phyloP scores from a whole-genome alignment of 2,329 filamentous ascomycete genomes.

The Talaromyces sp. region DNA sequence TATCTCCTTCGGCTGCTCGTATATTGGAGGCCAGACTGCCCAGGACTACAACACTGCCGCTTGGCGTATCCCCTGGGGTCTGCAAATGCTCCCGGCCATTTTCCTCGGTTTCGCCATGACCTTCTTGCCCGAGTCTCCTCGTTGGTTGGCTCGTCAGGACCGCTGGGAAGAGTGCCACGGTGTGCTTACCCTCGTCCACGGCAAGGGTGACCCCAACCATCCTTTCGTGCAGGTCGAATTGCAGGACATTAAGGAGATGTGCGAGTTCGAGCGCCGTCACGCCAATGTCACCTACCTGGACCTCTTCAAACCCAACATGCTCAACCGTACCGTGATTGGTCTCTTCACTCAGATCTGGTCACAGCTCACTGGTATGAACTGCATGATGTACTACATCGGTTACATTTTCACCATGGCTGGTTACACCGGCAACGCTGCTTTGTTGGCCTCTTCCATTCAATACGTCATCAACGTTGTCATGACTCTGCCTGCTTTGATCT shows the following conservation, averaged over 20 bases:
- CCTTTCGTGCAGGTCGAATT: slow-evolving; percentile 66
- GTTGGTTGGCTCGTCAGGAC: slow-evolving; percentile 62
- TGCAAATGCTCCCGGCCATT: slow-evolving; percentile 61
- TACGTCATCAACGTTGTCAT: slow-evolving; percentile 78
- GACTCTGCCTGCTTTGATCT: slow-evolving; percentile 72
- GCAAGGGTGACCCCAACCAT: slow-evolving; percentile 60
- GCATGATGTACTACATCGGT: slow-evolving; percentile 54
- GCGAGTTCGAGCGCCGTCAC: slow-evolving; percentile 69
- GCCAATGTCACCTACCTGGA: slow-evolving; percentile 68
- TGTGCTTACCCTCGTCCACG: slow-evolving; percentile 58
- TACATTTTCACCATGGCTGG: slow-evolving; percentile 73
- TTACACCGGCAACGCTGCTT: slow-evolving; percentile 54
- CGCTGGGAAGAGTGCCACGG: slow-evolving; percentile 54
- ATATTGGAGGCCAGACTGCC: slow-evolving; percentile 47
- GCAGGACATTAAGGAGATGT: slow-evolving; percentile 68
- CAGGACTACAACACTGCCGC: slow-evolving; percentile 43
- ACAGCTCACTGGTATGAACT: slow-evolving; percentile 74
- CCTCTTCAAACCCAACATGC: slow-evolving; percentile 68
- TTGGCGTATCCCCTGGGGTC: slow-evolving; percentile 63
- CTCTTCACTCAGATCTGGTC: slow-evolving; percentile 73
- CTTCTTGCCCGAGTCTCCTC: slow-evolving; percentile 55
- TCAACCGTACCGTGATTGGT: slow-evolving; percentile 69
- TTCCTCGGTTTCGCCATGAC: slow-evolving; percentile 56
- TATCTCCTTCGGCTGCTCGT: slow-evolving; percentile 60
- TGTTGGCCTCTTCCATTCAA: slow-evolving; percentile 66